Conservation (phyloP, 2,329 filamentous ascomycete species). For the Sordariomycetes sp. region DNA sequence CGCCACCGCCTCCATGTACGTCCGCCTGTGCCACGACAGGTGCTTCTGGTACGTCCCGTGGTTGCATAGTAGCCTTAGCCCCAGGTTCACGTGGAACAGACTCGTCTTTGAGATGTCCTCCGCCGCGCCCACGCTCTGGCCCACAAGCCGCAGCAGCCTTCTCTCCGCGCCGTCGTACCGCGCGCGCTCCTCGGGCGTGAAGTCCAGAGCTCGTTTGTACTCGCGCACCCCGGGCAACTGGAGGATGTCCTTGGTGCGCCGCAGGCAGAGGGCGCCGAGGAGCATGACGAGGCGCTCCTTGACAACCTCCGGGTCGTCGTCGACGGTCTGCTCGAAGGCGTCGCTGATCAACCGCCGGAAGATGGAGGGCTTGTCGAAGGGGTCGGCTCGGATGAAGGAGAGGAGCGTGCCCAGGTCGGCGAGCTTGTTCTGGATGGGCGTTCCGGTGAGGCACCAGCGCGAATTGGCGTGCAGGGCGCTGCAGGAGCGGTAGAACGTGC, state of each 20-base stretch:
- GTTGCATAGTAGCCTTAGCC: constrained; percentile 36
- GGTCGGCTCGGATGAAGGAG: constrained; percentile 31
- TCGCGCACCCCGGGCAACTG: constrained; percentile 27
- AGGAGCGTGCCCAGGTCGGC: constrained; percentile 40
- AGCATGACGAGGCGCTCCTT: constrained; percentile 20
- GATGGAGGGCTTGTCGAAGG: constrained; percentile 24
- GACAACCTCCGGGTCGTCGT: constrained; percentile 7
- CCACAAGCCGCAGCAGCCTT: constrained; percentile 25
- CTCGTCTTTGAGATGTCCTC: constrained; percentile 26
- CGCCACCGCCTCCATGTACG: constrained; percentile 20
- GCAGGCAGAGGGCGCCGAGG: constrained; percentile 26
- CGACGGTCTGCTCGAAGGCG: constrained; percentile 21
- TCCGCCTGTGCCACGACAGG: constrained; percentile 28
- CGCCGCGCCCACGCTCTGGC: constrained; percentile 21
- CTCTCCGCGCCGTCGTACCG: not conserved
- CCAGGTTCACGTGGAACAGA: constrained; percentile 32
- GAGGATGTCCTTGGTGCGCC: constrained; percentile 28
- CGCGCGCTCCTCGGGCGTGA: not conserved
- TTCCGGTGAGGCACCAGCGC: constrained; percentile 42
- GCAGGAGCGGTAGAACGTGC: constrained; percentile 29
- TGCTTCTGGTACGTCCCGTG: constrained; percentile 35
- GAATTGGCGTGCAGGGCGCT: constrained; percentile 26
- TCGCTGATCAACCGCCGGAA: constrained; percentile 31
- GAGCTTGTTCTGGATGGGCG: constrained; percentile 42
- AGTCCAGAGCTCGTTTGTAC: constrained; percentile 15